phyloP scores from a whole-genome alignment of 2,329 filamentous ascomycete genomes.

The Truncatella angustata region DNA sequence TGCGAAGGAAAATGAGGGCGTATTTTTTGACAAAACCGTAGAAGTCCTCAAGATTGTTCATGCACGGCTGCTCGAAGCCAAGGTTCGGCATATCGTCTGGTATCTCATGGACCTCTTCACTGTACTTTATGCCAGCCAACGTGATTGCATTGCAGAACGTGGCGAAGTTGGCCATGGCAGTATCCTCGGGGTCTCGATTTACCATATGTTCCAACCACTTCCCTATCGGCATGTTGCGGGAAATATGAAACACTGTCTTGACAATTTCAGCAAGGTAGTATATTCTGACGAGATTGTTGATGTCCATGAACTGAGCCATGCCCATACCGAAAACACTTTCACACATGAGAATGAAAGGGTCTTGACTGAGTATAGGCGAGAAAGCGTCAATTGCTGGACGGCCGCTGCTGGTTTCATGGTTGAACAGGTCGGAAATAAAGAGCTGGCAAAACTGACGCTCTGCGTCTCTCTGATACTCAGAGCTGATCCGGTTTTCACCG shows the following conservation, averaged over 20 bases:
- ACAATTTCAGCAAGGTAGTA: conserved; percentile 91
- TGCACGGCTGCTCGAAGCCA: conserved; percentile 54
- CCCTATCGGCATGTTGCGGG: conserved; percentile 50
- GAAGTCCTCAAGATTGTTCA: conserved; percentile 53
- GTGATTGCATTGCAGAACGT: conserved; percentile 51
- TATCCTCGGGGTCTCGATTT: conserved; percentile 41
- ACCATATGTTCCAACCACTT: conserved; percentile 48
- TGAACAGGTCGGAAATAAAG: conserved; percentile 61
- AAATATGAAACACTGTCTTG: conserved; percentile 67
- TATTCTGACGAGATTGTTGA: conserved; percentile 76
- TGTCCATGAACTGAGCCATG: conserved; percentile 67
- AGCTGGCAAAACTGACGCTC: conserved; percentile 73
- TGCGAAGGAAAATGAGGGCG: conserved; percentile 85
- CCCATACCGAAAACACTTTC: conserved; percentile 72
- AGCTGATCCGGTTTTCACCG: conserved; percentile 59
- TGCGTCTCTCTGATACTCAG: conserved; percentile 66
- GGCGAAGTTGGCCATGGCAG: conserved; percentile 52
- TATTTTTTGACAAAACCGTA: conserved; percentile 73
- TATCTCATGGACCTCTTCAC: conserved; percentile 31
- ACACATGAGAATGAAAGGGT: conserved; percentile 78
- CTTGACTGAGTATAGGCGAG: conserved; percentile 62
- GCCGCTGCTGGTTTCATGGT: conserved; percentile 37
- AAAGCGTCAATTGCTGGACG: conserved; percentile 44
- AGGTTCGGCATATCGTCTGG: conserved; percentile 35
- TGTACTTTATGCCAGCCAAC: conserved; percentile 41